Evolutionary conservation across 371 early-diverging fungal genomes (phyloP), one percentile per base, ranked within the genome.

Genomic region (Mortierella sp.): DNA sequence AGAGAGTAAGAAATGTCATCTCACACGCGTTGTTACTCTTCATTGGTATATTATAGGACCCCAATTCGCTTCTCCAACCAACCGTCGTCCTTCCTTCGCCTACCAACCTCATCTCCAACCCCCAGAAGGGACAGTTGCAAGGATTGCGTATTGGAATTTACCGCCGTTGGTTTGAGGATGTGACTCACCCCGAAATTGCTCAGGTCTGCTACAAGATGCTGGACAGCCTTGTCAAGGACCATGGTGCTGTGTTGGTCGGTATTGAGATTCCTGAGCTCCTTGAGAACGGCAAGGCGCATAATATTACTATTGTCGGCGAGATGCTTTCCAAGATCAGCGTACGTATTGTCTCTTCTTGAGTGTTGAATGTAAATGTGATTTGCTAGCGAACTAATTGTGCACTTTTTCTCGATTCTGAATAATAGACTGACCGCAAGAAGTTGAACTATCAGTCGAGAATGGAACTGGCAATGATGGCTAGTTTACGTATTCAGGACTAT

Each of bases 251-350:
- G 6, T 71, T 95, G 35, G 91, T 94, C 1, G 92, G 92, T 27
- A 89, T 95, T 77, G 89, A 87, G n/a, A 90, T 95, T 75, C 93
- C 93, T n/a, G 92, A 94, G 68, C 80, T 96, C 4, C 90, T 92
- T 29, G 79, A 90, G 43, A 83, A 88, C 27, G 78, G 87, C 54
- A 75, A 90, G 80, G 95, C 95, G 0, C 96, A 96, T 80, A 74
- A 87, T 24, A 87, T 94, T 32, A 92, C 95, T 4, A 94, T 95
- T 71, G 89, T 85, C 21, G 83, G 91, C 24, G 96, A 96, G 87
- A 93, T 95, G 89, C 76, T 80, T 14, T 77, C 88, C 44, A 89
- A 80, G 81, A 88, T 92, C 29, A 43, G 75, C 38, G 83, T 51
- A 78, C 63, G 81, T 51, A 10, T 38, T 24, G 18, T 68, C 1